Conservation (phyloP, 495 filamentous ascomycete species). For the Tuber brumale region DNA sequence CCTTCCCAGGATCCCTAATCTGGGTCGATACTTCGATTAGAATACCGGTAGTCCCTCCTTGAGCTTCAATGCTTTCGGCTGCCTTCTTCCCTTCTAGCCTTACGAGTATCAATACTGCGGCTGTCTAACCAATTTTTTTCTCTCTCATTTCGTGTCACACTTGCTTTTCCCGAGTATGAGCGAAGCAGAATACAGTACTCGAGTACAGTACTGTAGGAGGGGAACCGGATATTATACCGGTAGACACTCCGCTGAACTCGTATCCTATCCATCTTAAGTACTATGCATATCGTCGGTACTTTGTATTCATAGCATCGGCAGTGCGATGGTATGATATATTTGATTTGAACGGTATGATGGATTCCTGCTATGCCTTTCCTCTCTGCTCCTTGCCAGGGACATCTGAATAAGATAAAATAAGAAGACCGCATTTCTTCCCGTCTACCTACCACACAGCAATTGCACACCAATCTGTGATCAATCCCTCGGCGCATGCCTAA, state of each 20-base stretch:
- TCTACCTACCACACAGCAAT: not conserved
- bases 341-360: not conserved
- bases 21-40: not conserved
- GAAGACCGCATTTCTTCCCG: not conserved
- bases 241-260: not conserved
- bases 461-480: not conserved
- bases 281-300: not conserved
- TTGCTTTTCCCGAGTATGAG: too few relatives aligned
- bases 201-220: too few relatives aligned
- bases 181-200: too few relatives aligned
- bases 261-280: not conserved
- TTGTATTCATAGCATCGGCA: not conserved
- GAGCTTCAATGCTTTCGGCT: not conserved
- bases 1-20: too few relatives aligned
- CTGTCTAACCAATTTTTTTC: too few relatives aligned
- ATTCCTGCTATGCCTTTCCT: not conserved
- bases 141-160: too few relatives aligned
- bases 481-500: not conserved
- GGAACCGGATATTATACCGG: not conserved
- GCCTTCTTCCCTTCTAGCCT: not conserved
- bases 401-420: too few relatives aligned
- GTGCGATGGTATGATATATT: not conserved
- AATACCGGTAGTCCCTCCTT: not conserved
- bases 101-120: not conserved
- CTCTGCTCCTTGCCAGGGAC: not conserved